Evolutionary conservation across 169 alveolate species (phyloP).

Genomic region (Plasmodium adleri): DNA sequence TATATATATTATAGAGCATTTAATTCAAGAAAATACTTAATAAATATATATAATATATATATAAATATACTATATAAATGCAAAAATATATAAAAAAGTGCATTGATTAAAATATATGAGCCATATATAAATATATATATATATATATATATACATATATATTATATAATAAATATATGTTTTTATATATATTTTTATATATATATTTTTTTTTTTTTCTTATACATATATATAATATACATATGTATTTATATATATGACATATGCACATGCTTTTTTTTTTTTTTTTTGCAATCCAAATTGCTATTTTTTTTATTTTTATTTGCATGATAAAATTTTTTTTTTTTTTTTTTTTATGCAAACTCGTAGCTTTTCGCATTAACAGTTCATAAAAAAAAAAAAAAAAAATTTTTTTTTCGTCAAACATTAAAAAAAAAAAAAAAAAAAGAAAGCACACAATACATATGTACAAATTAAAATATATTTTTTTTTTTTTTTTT

Average conservation of each 20-base stretch:
- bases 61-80: not conserved
- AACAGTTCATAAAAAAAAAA: constrained; percentile 59
- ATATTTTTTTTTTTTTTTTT: not conserved
- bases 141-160: no score
- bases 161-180: constrained; percentile 1
- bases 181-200: constrained; percentile 7
- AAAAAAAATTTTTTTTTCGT: constrained; percentile 5
- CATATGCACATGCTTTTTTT: no score
- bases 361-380: constrained; percentile 37
- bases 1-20: constrained; percentile 3
- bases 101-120: constrained; percentile 1
- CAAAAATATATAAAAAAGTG: constrained; percentile 3
- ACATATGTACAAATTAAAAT: not conserved
- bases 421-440: constrained; percentile 11
- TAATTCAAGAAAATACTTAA: constrained; percentile 3
- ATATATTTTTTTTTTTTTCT: constrained; percentile 12
- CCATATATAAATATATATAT: not conserved
- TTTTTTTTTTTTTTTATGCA: constrained; percentile 56
- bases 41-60: constrained; percentile 9
- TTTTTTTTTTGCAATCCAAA: constrained; percentile 12
- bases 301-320: constrained; percentile 33
- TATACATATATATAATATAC: constrained; percentile 14
- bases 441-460: constrained; percentile 9
- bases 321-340: constrained; percentile 35
- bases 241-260: no score